Evolutionary conservation across 164 flowering plant genomes (phyloP).

Genomic region (Macadamia integrifolia): DNA sequence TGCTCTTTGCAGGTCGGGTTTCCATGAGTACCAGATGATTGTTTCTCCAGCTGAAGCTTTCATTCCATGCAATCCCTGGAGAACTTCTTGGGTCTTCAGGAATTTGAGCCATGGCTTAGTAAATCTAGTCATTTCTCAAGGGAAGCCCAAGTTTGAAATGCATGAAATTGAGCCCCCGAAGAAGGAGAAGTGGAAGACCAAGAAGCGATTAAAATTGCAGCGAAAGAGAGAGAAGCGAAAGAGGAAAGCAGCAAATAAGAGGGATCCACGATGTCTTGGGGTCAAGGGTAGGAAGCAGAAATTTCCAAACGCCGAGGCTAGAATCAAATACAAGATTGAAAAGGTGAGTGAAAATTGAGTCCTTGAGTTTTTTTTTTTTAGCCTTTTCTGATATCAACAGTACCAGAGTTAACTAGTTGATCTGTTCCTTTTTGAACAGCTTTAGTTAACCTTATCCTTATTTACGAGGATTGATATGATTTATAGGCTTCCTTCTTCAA

Average conservation of each 20-base stretch:
- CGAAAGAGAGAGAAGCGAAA: conserved; percentile 63
- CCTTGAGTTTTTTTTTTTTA: no score
- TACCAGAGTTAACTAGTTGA: no score
- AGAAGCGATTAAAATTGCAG: conserved; percentile 70
- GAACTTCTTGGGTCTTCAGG: conserved; percentile 33
- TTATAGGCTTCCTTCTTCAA: no score
- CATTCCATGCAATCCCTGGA: conserved; percentile 8
- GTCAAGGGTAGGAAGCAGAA: conserved; percentile 61
- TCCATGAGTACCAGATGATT: conserved; percentile 5
- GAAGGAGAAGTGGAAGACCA: conserved; percentile 67
- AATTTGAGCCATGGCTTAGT: conserved; percentile 32
- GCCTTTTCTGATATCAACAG: no score
- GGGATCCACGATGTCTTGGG: conserved; percentile 63
- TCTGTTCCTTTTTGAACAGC: no score
- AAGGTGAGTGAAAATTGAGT: conserved; percentile 31
- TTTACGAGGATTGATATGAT: no score
- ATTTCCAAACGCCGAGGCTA: conserved; percentile 64
- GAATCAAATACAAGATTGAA: conserved; percentile 72
- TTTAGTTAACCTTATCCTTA: no score
- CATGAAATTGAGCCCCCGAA: conserved; percentile 66
- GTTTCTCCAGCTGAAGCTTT: background rate
- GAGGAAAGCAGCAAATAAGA: conserved; percentile 70
- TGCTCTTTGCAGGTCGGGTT: conserved; percentile 17
- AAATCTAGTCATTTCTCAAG: conserved; percentile 56
- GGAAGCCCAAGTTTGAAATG: conserved; percentile 73